Conservation (phyloP, 164 flowering plant species). For the Annona cherimola region DNA sequence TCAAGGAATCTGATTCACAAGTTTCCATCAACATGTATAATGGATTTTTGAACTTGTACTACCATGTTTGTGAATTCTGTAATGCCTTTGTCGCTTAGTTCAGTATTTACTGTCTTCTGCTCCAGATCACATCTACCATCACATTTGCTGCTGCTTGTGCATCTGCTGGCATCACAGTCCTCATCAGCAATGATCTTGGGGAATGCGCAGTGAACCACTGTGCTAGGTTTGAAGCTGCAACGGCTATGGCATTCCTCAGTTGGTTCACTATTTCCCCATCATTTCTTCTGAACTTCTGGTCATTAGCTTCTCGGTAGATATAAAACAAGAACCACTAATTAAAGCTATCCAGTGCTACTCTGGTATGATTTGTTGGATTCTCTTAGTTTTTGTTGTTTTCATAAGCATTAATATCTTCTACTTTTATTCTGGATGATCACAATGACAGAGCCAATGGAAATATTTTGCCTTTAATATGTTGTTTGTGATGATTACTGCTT, state of each 20-base stretch:
- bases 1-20: no score
- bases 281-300: slow-evolving; percentile 77
- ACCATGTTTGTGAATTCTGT: neutral
- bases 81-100: neutral
- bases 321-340: neutral
- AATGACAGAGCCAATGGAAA: neutral
- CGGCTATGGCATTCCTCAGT: slow-evolving; percentile 82
- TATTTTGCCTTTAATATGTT: neutral
- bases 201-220: slow-evolving; percentile 58
- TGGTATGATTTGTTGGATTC: neutral
- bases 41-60: neutral
- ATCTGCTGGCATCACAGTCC: slow-evolving; percentile 55
- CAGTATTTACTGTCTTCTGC: neutral
- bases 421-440: neutral
- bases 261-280: slow-evolving; percentile 75
- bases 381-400: neutral
- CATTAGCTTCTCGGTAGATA: slow-evolving; percentile 48
- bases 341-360: neutral
- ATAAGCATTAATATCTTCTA: neutral
- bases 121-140: slow-evolving; percentile 20
- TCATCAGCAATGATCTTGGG: slow-evolving; percentile 63
- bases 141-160: slow-evolving; percentile 27
- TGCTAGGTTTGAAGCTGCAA: slow-evolving; percentile 61
- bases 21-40: neutral
- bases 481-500: neutral